Base-by-base conservation (phyloP, 331 rosid species). In the Phaseolus coccineus region DNA sequence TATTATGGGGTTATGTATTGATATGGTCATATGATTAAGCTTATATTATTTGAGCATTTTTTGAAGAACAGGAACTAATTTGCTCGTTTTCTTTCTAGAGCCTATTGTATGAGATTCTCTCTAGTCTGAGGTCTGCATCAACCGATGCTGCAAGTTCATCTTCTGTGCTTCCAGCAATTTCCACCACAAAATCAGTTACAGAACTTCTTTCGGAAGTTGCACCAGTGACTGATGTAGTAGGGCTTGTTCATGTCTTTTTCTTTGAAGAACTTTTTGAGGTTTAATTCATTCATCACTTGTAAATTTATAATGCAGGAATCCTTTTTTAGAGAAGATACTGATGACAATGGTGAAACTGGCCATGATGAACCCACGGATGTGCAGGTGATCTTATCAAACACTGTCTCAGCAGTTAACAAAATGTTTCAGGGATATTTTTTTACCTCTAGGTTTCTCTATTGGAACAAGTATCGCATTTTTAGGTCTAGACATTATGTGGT, bases 141-240 rank as follows among this genome's bases (percentile, higher is more conserved):
- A 63, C 89, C 64, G 88, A 86, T 55, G 89, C 92, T 81, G 96
- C 96, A 42, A 91, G 98, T 89, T 93, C 98, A 30, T 95, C 99
- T 57, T 93, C 97, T 70, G 92, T 89, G 72, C 96, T 91, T 84
- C 90, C 90, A 63, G 67, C 84, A 50, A 74, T 87, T 80, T 85
- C 97, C 30, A 62, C 86, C 62, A 57, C 91, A 65, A 91, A 89
- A 80, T 85, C 92, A 66, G 97, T 93, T 63, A 89, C 81, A 0
- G 87, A 91, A 76, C 98, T 93, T 76, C 90, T 92, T 77, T 91
- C 93, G 67, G 94, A 90, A 77, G 84, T 90, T 68, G 86, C 86
- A 52, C 89, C 98, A 28, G 85, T 85, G 77, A 46, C 85, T 82
- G 83, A 79, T 69, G 83, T 30, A 24, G 93, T 90, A 85, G 68